Percentiles rank a stretch among this genome's conserved stretches.
phyloP scores from a whole-genome alignment of 2,329 filamentous ascomycete species.

The Venturia oleaginea region DNA sequence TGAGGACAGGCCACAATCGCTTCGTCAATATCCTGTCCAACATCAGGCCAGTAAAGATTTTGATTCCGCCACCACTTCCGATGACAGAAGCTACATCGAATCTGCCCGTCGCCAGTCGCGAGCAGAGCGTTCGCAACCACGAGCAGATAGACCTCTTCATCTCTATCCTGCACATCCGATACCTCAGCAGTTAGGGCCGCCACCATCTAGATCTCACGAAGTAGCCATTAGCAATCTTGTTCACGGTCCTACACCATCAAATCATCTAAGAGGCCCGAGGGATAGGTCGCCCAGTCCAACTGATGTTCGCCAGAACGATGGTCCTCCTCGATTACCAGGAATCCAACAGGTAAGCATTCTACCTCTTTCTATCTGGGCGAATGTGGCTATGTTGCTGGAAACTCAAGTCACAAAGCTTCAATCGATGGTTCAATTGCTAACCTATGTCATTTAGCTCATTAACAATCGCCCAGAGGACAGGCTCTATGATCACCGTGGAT shows the following conservation, averaged over 20 bases:
- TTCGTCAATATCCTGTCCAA: slow-evolving; percentile 1
- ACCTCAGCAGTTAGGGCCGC: background rate
- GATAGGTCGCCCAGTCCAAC: background rate
- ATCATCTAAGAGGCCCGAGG: background rate
- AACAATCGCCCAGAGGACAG: background rate
- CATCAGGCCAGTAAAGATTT: background rate
- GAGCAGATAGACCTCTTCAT: background rate
- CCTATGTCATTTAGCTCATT: background rate
- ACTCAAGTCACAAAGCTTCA: background rate
- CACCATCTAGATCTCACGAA: background rate
- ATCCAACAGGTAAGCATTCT: background rate
- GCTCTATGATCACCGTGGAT: no score
- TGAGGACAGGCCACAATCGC: background rate
- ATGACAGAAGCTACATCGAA: background rate
- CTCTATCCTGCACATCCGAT: background rate
- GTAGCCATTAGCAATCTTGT: background rate
- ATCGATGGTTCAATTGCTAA: background rate
- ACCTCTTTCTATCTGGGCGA: background rate
- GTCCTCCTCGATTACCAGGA: background rate
- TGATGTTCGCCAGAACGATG: background rate
- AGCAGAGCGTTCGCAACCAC: background rate
- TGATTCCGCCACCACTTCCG: background rate
- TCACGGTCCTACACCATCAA: background rate
- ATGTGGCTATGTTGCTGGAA: background rate
- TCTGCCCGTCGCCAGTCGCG: no score